Conservation (phyloP, 2,329 filamentous ascomycete species). For the Lithohypha guttulata region DNA sequence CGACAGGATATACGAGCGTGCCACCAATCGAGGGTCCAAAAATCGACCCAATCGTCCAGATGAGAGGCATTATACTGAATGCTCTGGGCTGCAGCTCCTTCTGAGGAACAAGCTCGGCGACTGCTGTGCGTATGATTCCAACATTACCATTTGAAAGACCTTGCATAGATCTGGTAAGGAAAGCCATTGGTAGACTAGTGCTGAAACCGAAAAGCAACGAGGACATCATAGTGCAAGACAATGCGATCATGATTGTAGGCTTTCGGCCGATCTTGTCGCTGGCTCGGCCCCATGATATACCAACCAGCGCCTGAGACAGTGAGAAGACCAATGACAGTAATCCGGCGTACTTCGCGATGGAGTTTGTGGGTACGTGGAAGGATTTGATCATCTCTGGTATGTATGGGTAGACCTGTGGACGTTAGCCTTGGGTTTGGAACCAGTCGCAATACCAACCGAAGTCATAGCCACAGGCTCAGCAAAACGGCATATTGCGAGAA, state of each 20-base stretch:
- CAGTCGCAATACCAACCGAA: conserved; percentile 38
- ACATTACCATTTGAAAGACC: conserved; percentile 84
- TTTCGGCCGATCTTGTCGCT: conserved; percentile 76
- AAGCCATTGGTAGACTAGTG: conserved; percentile 66
- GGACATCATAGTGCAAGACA: conserved; percentile 68
- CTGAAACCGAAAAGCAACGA: conserved; percentile 79
- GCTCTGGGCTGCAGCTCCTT: conserved; percentile 77
- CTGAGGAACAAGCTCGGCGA: conserved; percentile 84
- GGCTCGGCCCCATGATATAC: conserved; percentile 63
- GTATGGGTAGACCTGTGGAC: conserved; percentile 27
- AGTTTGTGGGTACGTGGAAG: conserved; percentile 59
- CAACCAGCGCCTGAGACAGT: conserved; percentile 58
- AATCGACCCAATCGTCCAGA: conserved; percentile 77
- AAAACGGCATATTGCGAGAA: conserved; percentile 68
- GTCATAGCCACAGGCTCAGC: conserved; percentile 62
- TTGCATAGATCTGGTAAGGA: conserved; percentile 64
- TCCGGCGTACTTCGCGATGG: conserved; percentile 73
- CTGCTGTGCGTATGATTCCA: conserved; percentile 84
- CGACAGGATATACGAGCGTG: conserved; percentile 68
- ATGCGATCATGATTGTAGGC: conserved; percentile 62
- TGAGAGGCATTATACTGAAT: conserved; percentile 87
- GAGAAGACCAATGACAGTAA: conserved; percentile 63
- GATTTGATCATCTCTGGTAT: conserved; percentile 70
- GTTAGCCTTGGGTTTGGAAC: conserved; percentile 13
- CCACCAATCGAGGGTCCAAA: conserved; percentile 84